A percentile compares a stretch with the other conserved stretches of the same genome.
These are phyloP conservation scores for Boletus semigastroideus DNA, from an alignment of 1,284 basidiomycete genomes.

Conservation along the genomic window DNA sequence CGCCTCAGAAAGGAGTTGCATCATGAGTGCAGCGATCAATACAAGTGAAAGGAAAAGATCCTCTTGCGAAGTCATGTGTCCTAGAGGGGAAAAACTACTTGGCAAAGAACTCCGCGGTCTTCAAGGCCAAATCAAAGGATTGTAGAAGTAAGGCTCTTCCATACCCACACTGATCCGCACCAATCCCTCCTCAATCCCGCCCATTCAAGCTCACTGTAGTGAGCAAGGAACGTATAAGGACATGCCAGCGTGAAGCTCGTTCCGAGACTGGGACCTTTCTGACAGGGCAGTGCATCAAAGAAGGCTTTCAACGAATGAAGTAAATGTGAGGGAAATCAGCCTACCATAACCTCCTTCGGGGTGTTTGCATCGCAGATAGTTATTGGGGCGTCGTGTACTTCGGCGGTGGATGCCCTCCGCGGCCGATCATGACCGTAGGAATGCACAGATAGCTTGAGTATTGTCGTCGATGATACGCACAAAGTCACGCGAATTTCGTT, in stretches of 20 bases:
- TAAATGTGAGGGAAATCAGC: conserved; percentile 91
- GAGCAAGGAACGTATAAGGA: conserved; percentile 93
- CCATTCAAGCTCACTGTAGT: conserved; percentile 93
- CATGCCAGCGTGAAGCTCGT: conserved; percentile 96
- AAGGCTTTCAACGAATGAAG: conserved; percentile 74
- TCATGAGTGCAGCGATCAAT: no score
- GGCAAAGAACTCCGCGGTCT: conserved; percentile 55
- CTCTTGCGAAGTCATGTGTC: not conserved
- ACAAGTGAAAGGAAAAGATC: not conserved
- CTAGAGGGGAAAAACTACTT: conserved; percentile 5
- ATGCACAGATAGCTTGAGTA: conserved; percentile 79
- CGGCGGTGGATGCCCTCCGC: conserved; percentile 49
- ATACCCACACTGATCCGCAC: conserved; percentile 91
- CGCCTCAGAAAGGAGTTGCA: no score
- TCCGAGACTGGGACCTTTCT: conserved; percentile 92
- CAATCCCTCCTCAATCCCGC: conserved; percentile 84
- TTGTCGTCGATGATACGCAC: conserved; percentile 82
- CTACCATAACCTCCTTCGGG: conserved; percentile 83
- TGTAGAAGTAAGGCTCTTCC: conserved; percentile 71
- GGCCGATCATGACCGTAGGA: conserved; percentile 65
- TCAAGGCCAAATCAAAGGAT: conserved; percentile 68
- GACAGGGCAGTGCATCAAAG: conserved; percentile 82
- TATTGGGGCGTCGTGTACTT: conserved; percentile 73
- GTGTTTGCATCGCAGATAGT: conserved; percentile 70
- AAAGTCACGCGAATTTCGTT: conserved; percentile 97